Evolutionary conservation across 495 filamentous ascomycete genomes (phyloP).

Genomic region (Choiromyces venosus): DNA sequence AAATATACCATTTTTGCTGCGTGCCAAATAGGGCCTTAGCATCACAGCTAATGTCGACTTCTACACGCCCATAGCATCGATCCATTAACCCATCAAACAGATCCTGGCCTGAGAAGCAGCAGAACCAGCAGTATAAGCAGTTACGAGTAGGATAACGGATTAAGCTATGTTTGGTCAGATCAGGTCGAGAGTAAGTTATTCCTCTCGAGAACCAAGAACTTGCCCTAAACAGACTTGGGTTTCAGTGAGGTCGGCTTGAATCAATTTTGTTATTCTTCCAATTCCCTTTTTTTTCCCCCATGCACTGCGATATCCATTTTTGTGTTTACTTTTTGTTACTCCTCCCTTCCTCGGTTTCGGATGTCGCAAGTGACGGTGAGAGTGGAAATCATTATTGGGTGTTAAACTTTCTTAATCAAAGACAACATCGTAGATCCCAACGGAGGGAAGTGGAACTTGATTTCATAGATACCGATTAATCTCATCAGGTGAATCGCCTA

Average conservation of each 20-base stretch:
- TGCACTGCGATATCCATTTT: neutral
- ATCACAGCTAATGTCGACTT: neutral
- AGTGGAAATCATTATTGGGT: neutral
- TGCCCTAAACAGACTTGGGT: neutral
- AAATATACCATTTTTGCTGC: too few relatives aligned
- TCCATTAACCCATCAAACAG: neutral
- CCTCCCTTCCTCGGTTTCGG: neutral
- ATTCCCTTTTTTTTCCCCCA: neutral
- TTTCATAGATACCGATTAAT: neutral
- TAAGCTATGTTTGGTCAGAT: neutral
- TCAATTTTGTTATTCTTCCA: neutral
- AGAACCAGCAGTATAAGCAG: neutral
- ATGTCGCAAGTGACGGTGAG: neutral
- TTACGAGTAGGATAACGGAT: neutral
- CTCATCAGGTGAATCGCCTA: neutral
- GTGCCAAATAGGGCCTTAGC: too few relatives aligned
- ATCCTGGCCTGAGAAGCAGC: neutral
- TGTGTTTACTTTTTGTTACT: neutral
- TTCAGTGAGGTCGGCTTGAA: neutral
- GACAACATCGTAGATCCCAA: neutral
- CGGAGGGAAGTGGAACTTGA: neutral
- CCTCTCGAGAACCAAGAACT: neutral
- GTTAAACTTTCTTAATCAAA: neutral
- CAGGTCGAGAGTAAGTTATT: neutral
- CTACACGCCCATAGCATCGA: neutral